Conservation (phyloP, 345 rosid genomes). For the Populus pruinosa region DNA sequence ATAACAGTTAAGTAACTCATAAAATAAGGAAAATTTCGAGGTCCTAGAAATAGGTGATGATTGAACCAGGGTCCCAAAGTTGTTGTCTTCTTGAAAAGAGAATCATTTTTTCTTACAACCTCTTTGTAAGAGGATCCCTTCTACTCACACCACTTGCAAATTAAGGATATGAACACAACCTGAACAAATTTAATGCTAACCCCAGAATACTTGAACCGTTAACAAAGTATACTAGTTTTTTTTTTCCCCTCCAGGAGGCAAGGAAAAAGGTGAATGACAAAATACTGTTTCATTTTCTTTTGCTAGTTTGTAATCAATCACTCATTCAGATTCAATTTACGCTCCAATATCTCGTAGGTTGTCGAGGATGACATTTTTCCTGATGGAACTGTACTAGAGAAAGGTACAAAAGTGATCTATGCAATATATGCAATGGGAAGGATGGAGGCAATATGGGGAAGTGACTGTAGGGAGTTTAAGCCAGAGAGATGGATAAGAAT, state of each 20-base stretch:
- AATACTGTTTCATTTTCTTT: not conserved
- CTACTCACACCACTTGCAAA: not conserved
- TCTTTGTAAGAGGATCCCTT: not conserved
- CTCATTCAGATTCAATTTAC: not conserved
- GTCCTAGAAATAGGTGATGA: not conserved
- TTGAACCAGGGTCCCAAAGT: not conserved
- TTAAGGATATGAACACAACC: not conserved
- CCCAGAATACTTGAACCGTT: not conserved
- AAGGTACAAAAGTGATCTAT: conserved; percentile 82
- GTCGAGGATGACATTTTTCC: conserved; percentile 78
- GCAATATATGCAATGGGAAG: conserved; percentile 93
- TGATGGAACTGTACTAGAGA: conserved; percentile 77
- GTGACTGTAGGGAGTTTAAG: conserved; percentile 68
- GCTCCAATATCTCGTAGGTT: conserved; percentile 35
- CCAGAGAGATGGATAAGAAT: conserved; percentile 89
- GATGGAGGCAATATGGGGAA: conserved; percentile 93
- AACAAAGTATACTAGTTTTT: not conserved
- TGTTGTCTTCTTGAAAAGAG: not conserved
- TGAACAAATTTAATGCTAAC: not conserved
- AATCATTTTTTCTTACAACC: not conserved
- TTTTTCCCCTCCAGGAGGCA: not conserved
- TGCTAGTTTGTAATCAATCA: not conserved
- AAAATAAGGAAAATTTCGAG: not conserved
- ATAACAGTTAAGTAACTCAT: not conserved
- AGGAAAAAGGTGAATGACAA: not conserved